Base-by-base conservation (phyloP, 2,329 filamentous ascomycete species). In the Cercospora sojina region DNA sequence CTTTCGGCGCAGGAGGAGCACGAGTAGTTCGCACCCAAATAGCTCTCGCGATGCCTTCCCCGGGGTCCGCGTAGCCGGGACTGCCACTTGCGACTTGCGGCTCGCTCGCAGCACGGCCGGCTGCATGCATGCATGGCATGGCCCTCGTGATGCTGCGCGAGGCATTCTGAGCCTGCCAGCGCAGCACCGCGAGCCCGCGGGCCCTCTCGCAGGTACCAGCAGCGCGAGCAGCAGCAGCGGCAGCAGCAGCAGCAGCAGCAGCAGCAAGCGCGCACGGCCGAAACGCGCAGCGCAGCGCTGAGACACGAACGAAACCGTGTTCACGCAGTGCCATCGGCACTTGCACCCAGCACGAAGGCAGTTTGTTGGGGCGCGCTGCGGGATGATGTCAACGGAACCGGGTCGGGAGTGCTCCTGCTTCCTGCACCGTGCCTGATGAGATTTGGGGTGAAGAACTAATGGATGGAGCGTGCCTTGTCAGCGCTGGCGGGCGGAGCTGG, bases 221-320 rank as follows among this genome's bases (percentile, higher is more conserved):
- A 49, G 43, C 43, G 18, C 12, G 12, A 49, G 43, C 20, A 18
- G 32, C 5, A 5, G 5, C 5, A 47, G 5, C 13, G 8, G 43
- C n/a, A 18, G 43, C 43, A 56, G 51, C 51, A 55, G 51, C 18
- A n/a, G 51, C 51, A 31, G 51, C 20, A 56, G 51, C n/a, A 20
- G 9, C 43, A 56, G 51, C 51, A 56, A 32, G 60, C 49, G 60
- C 47, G 29, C 49, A 32, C 27, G 43, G 47, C 35, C 47, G 60
- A 55, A 62, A 41, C 29, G 23, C 49, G 49, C 41, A 47, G 27
- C 59, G 35, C 25, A 25, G 20, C 41, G 59, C 27, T 62, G 60
- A 62, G 60, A 62, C 60, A 62, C 60, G 60, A 56, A 31, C 60
- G 60, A 62, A 62, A 62, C 60, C 23, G 32, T 55, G 60, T 62